Conservation (phyloP, 2,329 filamentous ascomycete genomes). For the Acephala macrosclerotiorum region DNA sequence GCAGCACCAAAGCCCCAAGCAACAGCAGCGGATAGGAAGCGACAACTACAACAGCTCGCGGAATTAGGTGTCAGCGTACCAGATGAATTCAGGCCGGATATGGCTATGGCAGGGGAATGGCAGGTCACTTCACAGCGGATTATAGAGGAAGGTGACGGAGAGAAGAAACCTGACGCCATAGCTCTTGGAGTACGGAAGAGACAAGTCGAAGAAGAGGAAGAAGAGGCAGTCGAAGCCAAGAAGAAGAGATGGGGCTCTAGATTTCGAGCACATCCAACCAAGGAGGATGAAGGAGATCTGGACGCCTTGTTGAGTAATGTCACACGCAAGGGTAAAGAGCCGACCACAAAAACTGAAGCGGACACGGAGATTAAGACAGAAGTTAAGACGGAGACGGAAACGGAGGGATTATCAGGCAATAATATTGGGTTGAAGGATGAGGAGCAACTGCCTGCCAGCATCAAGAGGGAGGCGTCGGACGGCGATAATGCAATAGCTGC, state of each 20-base stretch:
- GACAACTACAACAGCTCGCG: slow-evolving; percentile 86
- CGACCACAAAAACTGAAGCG: slow-evolving; percentile 34
- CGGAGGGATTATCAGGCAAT: slow-evolving; percentile 2
- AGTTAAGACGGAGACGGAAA: slow-evolving; percentile 27
- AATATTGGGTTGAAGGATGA: slow-evolving; percentile 6
- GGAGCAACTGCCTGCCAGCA: slow-evolving; percentile 11
- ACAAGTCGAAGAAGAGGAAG: slow-evolving; percentile 64
- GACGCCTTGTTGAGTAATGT: slow-evolving; percentile 47
- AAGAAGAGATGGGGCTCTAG: slow-evolving; percentile 53
- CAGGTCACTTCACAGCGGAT: slow-evolving; percentile 59
- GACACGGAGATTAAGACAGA: slow-evolving; percentile 32
- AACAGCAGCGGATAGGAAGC: slow-evolving; percentile 73
- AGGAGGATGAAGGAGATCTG: slow-evolving; percentile 45
- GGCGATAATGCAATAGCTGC: slow-evolving; percentile 44
- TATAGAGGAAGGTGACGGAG: slow-evolving; percentile 50
- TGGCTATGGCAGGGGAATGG: slow-evolving; percentile 93
- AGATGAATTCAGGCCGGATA: slow-evolving; percentile 76
- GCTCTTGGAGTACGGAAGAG: slow-evolving; percentile 69
- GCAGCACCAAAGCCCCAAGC: slow-evolving; percentile 44
- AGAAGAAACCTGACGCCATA: slow-evolving; percentile 50
- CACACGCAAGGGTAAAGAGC: slow-evolving; percentile 38
- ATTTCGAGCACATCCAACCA: slow-evolving; percentile 45
- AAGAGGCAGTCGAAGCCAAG: slow-evolving; percentile 67
- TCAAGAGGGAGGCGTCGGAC: slow-evolving; percentile 39
- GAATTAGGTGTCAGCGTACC: slow-evolving; percentile 88